Conservation (phyloP, 2,329 filamentous ascomycete genomes). For the Endocalyx cinctus region DNA sequence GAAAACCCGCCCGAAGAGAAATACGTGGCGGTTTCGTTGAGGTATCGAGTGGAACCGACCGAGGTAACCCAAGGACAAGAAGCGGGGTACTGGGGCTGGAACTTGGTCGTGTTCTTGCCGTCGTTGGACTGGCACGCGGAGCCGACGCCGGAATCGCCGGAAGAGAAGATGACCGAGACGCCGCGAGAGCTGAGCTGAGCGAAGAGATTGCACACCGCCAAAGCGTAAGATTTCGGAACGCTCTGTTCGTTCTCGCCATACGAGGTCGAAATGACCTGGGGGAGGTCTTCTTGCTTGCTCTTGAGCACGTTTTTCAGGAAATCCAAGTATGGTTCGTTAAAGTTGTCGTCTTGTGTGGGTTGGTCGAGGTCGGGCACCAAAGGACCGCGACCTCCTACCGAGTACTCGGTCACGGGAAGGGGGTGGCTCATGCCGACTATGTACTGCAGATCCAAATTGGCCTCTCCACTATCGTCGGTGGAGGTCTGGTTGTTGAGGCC, state of each 20-base stretch:
- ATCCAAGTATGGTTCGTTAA: conserved; percentile 66
- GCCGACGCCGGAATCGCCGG: conserved; percentile 56
- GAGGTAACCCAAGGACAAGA: conserved; percentile 36
- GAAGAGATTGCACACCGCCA: conserved; percentile 55
- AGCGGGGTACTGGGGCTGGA: conserved; percentile 47
- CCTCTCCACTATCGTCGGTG: conserved; percentile 11
- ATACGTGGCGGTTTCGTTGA: conserved; percentile 47
- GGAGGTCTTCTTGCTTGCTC: conserved; percentile 46
- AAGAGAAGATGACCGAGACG: conserved; percentile 56
- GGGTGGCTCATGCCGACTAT: conserved; percentile 12
- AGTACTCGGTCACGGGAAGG: conserved; percentile 15
- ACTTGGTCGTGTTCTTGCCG: conserved; percentile 44
- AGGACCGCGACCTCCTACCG: conserved; percentile 13
- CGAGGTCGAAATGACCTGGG: conserved; percentile 58
- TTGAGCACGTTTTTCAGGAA: conserved; percentile 56
- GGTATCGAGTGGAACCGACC: conserved; percentile 18
- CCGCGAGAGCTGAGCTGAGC: conserved; percentile 60
- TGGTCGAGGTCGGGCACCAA: conserved; percentile 14
- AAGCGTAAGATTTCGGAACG: conserved; percentile 54
- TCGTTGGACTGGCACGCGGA: conserved; percentile 46
- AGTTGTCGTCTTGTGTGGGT: conserved; percentile 31
- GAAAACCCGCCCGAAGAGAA: conserved; percentile 45
- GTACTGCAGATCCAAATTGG: conserved; percentile 16
- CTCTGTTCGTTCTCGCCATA: conserved; percentile 66
- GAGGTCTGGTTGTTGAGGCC: conserved; percentile 13